A percentile compares a stretch with the other conserved stretches of the same genome.
phyloP scores from a whole-genome alignment of 495 filamentous ascomycete species.

The Coniosporium apollinis region DNA sequence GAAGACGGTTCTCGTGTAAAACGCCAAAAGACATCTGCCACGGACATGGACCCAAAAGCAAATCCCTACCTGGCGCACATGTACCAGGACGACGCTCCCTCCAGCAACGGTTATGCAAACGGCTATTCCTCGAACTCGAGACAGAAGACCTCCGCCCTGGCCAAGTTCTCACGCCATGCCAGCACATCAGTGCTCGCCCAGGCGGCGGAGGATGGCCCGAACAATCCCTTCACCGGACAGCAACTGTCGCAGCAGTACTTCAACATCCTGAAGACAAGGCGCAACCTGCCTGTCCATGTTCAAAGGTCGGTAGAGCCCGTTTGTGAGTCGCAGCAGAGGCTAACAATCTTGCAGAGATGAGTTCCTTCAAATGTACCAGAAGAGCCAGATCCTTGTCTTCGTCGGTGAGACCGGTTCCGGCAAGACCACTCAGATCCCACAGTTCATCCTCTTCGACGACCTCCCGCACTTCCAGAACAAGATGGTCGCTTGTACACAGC shows the following conservation, averaged over 20 bases:
- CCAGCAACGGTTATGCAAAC: slow-evolving; percentile 27
- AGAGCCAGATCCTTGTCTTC: slow-evolving; percentile 88
- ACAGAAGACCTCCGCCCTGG: slow-evolving; percentile 34
- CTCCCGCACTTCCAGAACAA: slow-evolving; percentile 69
- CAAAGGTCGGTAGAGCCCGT: slow-evolving; percentile 47
- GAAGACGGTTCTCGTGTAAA: slow-evolving; percentile 26
- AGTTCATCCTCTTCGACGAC: slow-evolving; percentile 96
- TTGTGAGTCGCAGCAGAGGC: slow-evolving; percentile 1
- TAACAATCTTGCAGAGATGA: slow-evolving; percentile 45
- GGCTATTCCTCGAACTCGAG: slow-evolving; percentile 10
- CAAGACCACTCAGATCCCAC: slow-evolving; percentile 97
- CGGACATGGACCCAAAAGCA: slow-evolving; percentile 34
- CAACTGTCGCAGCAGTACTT: slow-evolving; percentile 73
- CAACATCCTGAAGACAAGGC: slow-evolving; percentile 64
- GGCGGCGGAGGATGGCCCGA: slow-evolving; percentile 60
- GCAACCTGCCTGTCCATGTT: slow-evolving; percentile 74
- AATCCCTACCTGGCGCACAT: slow-evolving; percentile 91
- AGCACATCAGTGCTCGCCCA: slow-evolving; percentile 64
- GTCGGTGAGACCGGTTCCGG: slow-evolving; percentile 98
- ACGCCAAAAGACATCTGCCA: slow-evolving; percentile 27
- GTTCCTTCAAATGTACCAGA: slow-evolving; percentile 83
- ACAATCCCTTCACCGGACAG: slow-evolving; percentile 68
- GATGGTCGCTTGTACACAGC: slow-evolving; percentile 94
- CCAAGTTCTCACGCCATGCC: slow-evolving; percentile 54
- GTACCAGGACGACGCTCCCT: slow-evolving; percentile 34